Evolutionary conservation across 2,329 filamentous ascomycete species (phyloP).

Genomic region (Sporothrix humicola): DNA sequence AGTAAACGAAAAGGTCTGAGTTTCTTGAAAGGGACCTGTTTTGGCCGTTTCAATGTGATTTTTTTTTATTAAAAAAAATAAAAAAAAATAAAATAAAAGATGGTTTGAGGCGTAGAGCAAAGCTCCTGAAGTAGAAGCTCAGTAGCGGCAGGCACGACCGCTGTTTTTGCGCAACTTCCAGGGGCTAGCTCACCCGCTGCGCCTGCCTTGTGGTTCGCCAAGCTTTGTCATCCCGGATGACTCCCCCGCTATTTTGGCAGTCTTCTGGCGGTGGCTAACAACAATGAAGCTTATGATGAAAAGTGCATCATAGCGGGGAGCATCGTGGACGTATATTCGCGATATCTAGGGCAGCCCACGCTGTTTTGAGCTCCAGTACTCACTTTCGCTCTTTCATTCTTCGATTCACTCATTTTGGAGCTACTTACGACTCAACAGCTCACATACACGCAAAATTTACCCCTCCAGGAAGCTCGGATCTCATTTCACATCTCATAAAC

Average conservation of each 20-base stretch:
- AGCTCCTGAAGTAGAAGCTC: background rate
- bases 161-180: background rate
- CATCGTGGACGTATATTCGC: background rate
- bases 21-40: too few relatives aligned
- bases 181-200: slow-evolving; percentile 20
- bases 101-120: background rate
- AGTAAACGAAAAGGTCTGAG: slow-evolving; percentile 1
- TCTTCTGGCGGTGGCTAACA: background rate
- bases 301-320: slow-evolving; percentile 10
- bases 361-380: background rate
- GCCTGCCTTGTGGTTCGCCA: slow-evolving; percentile 43
- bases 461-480: slow-evolving; percentile 4
- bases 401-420: background rate
- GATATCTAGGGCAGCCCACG: background rate
- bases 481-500: background rate
- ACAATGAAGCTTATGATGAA: background rate
- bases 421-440: background rate
- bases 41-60: background rate
- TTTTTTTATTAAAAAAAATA: background rate
- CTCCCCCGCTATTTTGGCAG: slow-evolving; percentile 29
- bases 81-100: background rate
- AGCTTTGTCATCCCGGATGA: slow-evolving; percentile 36
- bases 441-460: background rate
- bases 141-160: slow-evolving; percentile 24
- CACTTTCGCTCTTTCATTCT: background rate